Evolutionary conservation across 768 basidiomycete genomes (phyloP), one percentile per base, ranked within the genome.

Genomic region (Exidia glandulosa): DNA sequence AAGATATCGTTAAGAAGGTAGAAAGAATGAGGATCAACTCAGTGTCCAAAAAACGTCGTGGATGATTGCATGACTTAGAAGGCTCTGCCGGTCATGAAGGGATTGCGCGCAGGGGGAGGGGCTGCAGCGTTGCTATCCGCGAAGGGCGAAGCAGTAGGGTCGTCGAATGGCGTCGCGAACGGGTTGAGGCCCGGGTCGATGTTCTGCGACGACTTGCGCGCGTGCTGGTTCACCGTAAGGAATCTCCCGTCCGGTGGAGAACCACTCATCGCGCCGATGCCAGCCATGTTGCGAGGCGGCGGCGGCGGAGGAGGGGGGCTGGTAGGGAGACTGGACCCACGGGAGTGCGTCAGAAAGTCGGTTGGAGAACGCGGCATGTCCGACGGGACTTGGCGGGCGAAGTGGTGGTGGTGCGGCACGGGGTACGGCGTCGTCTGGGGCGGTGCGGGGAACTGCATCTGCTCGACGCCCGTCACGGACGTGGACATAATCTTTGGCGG

Each of bases 151-250:
- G 25, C 25, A 4, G 9, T 27, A 12, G 30, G 25, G 12, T 88
- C 87, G 69, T 90, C 88, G 70, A 90, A 90, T 7, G 88, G 88
- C 57, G 87, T 88, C 60, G 81, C 79, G 67, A 90, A 90, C 57
- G 88, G 88, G 67, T 81, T 54, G 50, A 12, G 19, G 0, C 27
- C 27, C 4, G 50, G 50, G 27, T 27, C 69, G 60, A 68, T 63
- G 58, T 74, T 68, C 58, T 69, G 67, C 50, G 77, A 76, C 56
- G 77, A 72, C 63, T 75, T 69, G 61, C 75, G 73, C 23, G 75
- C 73, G 65, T 78, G 70, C 27, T 74, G 23, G 32, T 19, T 14
- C 32, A 56, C 25, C 47, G 27, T 2, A 57, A 31, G 19, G 77
- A 63, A 78, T 70, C 60, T 78, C 71, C 45, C 77, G 72, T 36